phyloP scores from a whole-genome alignment of 2,329 filamentous ascomycete genomes.

The Xylariaceae sp. region DNA sequence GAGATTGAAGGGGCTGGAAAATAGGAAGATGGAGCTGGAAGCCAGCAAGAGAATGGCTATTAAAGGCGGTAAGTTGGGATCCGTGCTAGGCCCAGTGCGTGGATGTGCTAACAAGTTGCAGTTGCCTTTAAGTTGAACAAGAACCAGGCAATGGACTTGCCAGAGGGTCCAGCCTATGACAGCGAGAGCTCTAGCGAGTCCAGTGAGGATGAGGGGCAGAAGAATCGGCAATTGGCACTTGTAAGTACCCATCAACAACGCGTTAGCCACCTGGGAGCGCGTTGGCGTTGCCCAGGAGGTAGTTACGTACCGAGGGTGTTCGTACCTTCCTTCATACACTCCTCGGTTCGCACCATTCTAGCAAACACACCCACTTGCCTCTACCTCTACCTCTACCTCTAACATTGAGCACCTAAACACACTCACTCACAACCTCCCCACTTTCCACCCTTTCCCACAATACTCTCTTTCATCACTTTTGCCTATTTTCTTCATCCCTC shows the following conservation, averaged over 20 bases:
- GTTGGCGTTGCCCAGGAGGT: background rate
- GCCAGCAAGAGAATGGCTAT: conserved; percentile 8
- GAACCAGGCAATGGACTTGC: conserved; percentile 6
- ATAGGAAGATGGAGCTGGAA: conserved; percentile 8
- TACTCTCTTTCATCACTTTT: too few species aligned
- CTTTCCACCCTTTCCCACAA: too few species aligned
- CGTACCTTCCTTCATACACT: background rate
- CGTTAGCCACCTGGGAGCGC: background rate
- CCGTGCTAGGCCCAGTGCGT: background rate
- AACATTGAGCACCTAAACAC: too few species aligned
- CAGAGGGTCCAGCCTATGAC: conserved; percentile 12
- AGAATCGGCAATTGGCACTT: conserved; percentile 10
- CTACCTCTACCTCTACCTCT: too few species aligned
- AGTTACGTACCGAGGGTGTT: background rate
- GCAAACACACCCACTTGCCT: too few species aligned
- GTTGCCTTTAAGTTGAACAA: conserved; percentile 10
- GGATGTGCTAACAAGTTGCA: conserved; percentile 6
- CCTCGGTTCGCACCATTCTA: too few species aligned
- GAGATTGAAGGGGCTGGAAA: conserved; percentile 11
- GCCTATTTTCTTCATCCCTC: too few species aligned
- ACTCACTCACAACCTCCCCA: too few species aligned
- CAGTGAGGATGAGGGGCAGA: conserved; percentile 17
- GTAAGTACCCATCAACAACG: background rate
- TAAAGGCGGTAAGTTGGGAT: conserved; percentile 11
- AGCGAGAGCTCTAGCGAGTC: conserved; percentile 15